Evolutionary conservation across 257 asterid species (phyloP), one percentile per base, ranked within the genome.

Genomic region (Nicotiana attenuata): DNA sequence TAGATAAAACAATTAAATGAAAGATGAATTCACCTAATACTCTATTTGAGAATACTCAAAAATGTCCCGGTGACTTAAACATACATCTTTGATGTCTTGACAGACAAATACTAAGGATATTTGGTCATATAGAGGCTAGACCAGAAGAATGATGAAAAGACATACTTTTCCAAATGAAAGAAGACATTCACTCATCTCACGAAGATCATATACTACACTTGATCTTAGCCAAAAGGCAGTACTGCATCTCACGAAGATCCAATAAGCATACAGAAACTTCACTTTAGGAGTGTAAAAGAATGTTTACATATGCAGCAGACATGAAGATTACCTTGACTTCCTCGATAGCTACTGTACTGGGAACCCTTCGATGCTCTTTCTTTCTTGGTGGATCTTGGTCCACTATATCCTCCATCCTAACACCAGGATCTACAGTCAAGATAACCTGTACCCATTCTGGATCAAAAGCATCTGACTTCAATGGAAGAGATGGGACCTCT

Each of bases 331-430:
- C 99, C 99, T 96, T 94, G 81, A 94, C 99, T 92, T 96, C 98
- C 89, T 92, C 99, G 17, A 96, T 92, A 86, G 99, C 99, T 82
- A 96, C 93, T 20, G 99, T 96, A 87, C 99, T 96, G 61, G 99
- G 98, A 85, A 96, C 99, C 71, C 99, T 98, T 17, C 99, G 98
- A 82, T 96, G 99, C 89, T 96, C 97, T 81, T 92, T 96, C 84
- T 93, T 91, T 50, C 97, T 91, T 50, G 92, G 97, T 59, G 93
- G 97, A 83, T 90, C 97, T 90, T 92, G 99, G 86, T 94, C 97
- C 86, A 92, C 90, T 73, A 96, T 89, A 89, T 96, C 99, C 86
- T 96, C 97, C 98, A 94, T 92, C 87, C 93, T 91, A 86, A 92
- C 92, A 86, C 98, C 99, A 84, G 98, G 96, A 88, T 96, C 99